Evolutionary conservation across 352 stramenopile species (phyloP).

Genomic region (Globisporangium splendens): DNA sequence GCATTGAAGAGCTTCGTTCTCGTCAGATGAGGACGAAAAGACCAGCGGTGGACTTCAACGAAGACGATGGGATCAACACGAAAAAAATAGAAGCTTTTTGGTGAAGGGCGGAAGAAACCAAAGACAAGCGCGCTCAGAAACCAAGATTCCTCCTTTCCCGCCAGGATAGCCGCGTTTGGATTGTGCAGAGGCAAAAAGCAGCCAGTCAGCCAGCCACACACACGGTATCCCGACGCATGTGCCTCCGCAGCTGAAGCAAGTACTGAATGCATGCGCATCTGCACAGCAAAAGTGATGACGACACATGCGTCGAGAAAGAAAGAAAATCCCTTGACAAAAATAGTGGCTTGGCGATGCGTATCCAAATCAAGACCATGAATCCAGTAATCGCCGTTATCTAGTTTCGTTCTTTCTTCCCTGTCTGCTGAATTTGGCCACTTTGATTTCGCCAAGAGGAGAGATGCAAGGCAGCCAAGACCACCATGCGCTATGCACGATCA

Average conservation of each 20-base stretch:
- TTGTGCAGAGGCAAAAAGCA: neutral
- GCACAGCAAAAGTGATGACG: neutral
- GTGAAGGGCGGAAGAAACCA: neutral
- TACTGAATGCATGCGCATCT: neutral
- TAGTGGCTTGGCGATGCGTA: neutral
- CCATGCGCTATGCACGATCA: too few relatives aligned
- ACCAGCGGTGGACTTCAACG: neutral
- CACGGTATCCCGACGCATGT: too few relatives aligned
- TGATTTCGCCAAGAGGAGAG: neutral
- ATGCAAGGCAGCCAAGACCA: too few relatives aligned
- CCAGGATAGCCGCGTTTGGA: neutral
- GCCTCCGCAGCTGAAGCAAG: neutral
- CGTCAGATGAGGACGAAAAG: neutral
- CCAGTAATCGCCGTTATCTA: neutral
- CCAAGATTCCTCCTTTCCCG: neutral
- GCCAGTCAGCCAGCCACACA: too few relatives aligned
- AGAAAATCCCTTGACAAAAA: neutral
- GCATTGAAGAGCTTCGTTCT: neutral
- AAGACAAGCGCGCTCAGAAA: neutral
- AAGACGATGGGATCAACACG: neutral
- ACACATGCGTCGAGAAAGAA: neutral
- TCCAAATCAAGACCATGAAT: neutral
- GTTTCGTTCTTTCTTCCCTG: neutral
- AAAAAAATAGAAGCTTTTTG: neutral
- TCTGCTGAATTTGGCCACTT: neutral